phyloP scores from a whole-genome alignment of 2,329 filamentous ascomycete genomes.

The Coleophoma eucalyptorum region DNA sequence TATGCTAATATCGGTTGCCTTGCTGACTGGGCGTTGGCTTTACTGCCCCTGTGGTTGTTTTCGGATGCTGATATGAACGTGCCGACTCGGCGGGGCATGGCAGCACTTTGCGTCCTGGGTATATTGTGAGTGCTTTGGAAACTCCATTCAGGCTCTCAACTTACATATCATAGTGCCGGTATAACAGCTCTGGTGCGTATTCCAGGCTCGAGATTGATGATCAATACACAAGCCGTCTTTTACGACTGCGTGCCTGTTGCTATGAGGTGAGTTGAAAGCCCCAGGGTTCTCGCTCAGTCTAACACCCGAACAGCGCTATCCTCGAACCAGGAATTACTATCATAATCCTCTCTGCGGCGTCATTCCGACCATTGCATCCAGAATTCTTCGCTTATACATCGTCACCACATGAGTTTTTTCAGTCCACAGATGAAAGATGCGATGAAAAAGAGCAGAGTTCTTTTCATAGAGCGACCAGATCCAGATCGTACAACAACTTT shows the following conservation, averaged over 20 bases:
- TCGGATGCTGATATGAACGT: slow-evolving; percentile 43
- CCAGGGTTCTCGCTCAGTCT: background rate
- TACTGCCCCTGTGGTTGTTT: slow-evolving; percentile 45
- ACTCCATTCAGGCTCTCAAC: no score
- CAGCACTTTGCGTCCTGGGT: slow-evolving; percentile 39
- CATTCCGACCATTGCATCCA: slow-evolving; percentile 4
- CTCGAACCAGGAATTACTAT: slow-evolving; percentile 6
- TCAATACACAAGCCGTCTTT: slow-evolving; percentile 8
- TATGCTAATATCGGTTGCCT: slow-evolving; percentile 40
- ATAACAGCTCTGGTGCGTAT: slow-evolving; percentile 3
- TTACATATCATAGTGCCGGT: slow-evolving; percentile 1
- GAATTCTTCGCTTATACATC: slow-evolving; percentile 1
- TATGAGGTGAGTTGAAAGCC: slow-evolving; percentile 1
- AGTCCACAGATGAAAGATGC: no score
- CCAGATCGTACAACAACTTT: background rate
- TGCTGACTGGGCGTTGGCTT: slow-evolving; percentile 44
- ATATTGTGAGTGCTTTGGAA: slow-evolving; percentile 23
- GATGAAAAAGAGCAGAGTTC: background rate
- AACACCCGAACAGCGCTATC: slow-evolving; percentile 1
- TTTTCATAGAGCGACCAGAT: background rate
- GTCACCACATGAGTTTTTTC: background rate
- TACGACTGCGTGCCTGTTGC: slow-evolving; percentile 7
- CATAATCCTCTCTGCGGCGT: slow-evolving; percentile 1
- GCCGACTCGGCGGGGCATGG: slow-evolving; percentile 33
- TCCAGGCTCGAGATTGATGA: slow-evolving; percentile 2